Conservation (phyloP, 2,329 filamentous ascomycete genomes). For the Colletotrichum sp. region DNA sequence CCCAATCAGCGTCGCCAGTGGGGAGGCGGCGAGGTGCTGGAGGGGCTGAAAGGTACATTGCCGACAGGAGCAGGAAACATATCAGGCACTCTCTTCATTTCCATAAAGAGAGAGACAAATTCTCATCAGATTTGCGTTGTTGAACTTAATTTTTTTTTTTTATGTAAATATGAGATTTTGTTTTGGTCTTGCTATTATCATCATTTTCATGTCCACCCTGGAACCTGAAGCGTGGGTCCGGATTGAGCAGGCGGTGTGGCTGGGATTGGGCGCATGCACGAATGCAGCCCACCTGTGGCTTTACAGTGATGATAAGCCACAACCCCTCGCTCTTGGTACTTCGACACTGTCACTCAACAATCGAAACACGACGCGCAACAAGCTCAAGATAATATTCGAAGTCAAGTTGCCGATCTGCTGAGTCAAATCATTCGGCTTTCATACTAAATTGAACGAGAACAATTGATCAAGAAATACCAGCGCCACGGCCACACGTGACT, state of each 20-base stretch:
- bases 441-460: not conserved
- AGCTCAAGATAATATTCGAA: not conserved
- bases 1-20: not conserved
- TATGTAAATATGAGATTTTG: not conserved
- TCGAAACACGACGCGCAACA: not conserved
- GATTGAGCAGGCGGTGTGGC: not conserved
- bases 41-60: not conserved
- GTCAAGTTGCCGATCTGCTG: fast-evolving
- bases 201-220: too few species aligned
- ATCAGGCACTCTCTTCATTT: fast-evolving
- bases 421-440: fast-evolving
- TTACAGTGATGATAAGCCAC: not conserved
- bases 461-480: not conserved
- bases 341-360: not conserved
- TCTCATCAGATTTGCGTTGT: fast-evolving
- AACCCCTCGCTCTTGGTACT: not conserved
- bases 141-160: too few species aligned
- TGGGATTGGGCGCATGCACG: not conserved
- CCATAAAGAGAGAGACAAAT: fast-evolving
- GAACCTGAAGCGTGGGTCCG: not conserved
- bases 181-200: not conserved
- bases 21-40: not conserved
- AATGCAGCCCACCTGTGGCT: not conserved
- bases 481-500: constrained; percentile 1
- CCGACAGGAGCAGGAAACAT: not conserved